phyloP scores from a whole-genome alignment of 176 grass and related monocot species.

The Cocos nucifera region DNA sequence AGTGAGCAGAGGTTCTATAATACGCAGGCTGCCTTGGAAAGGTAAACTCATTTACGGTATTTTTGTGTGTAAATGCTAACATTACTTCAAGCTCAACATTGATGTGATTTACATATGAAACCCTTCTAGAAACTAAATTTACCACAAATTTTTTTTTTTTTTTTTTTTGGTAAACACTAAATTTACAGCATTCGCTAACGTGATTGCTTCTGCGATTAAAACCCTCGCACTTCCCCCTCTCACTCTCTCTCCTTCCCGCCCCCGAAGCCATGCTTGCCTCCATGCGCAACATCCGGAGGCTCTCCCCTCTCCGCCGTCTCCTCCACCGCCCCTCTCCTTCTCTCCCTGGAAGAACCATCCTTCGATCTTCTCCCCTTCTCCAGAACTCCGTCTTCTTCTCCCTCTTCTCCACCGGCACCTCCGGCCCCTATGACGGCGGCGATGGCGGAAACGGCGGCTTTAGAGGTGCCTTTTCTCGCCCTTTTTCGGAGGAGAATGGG shows the following conservation, averaged over 20 bases:
- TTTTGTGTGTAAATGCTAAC: too few species aligned
- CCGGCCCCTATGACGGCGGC: constrained; percentile 16
- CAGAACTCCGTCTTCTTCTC: constrained; percentile 5
- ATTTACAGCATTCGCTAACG: too few species aligned
- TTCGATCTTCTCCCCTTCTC: not conserved
- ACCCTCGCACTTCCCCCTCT: not conserved
- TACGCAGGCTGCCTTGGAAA: too few species aligned
- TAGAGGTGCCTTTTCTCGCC: constrained; percentile 4
- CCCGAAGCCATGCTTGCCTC: constrained; percentile 47
- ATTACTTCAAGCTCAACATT: too few species aligned
- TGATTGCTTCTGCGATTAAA: too few species aligned
- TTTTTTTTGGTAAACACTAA: too few species aligned
- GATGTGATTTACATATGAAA: too few species aligned
- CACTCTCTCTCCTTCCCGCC: not conserved
- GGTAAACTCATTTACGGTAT: fast-evolving
- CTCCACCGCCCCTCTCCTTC: constrained; percentile 6
- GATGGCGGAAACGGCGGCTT: not conserved
- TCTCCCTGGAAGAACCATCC: constrained; percentile 1
- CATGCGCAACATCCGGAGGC: constrained; percentile 29
- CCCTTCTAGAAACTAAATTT: too few species aligned
- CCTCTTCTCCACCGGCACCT: constrained; percentile 10
- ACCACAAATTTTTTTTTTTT: too few species aligned
- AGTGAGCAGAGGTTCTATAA: too few species aligned
- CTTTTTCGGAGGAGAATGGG: constrained; percentile 10
- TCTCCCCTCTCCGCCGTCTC: constrained; percentile 5